Evolutionary conservation across 306 rosid genomes (phyloP), one percentile per base, ranked within the genome.

Genomic region (Quercus robur): DNA sequence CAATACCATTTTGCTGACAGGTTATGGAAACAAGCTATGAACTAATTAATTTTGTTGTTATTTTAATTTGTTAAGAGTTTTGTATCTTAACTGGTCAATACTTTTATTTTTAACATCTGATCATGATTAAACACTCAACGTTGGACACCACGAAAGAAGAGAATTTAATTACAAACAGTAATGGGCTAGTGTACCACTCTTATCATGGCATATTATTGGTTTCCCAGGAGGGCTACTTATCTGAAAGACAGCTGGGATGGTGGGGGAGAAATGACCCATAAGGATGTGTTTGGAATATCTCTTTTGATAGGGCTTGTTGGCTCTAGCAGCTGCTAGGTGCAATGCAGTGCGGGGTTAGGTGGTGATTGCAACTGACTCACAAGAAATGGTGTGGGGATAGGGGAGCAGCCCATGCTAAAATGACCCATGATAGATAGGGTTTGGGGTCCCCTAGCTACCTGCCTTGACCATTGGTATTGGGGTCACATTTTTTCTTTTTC

Each of bases 381-480:
- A 86, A 74, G 56, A 81, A 81, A 84, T 79, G 90, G 85, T 73
- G 91, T 85, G 88, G 89, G 85, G 77, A 11, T 69, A 71, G 57
- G 90, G 89, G 77, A 78, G 86, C 89, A 89, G 74, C 90, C 97
- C 97, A 93, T 93, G 89, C 97, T 88, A 76, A 81, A 86, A 84
- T 76, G 85, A 76, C 86, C 78, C 84, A 35, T 77, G 77, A 77
- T 73, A 75, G 75, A 79, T 73, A 75, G 70, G 86, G 18, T 55
- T 84, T 86, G 81, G 64, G 91, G 91, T 73, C 91, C 91, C 89
- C 78, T 59, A 35, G 41, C 41, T 35, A 69, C 76, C 8, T 68
- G 19, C 81, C 69, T 80, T 78, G 71, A 71, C 81, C 70, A 76
- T 84, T 79, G 59, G 46, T 7, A 38, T 38, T 38, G 46, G 49